Base-by-base conservation (phyloP, 306 rosid genomes). In the Calophaca sinica region DNA sequence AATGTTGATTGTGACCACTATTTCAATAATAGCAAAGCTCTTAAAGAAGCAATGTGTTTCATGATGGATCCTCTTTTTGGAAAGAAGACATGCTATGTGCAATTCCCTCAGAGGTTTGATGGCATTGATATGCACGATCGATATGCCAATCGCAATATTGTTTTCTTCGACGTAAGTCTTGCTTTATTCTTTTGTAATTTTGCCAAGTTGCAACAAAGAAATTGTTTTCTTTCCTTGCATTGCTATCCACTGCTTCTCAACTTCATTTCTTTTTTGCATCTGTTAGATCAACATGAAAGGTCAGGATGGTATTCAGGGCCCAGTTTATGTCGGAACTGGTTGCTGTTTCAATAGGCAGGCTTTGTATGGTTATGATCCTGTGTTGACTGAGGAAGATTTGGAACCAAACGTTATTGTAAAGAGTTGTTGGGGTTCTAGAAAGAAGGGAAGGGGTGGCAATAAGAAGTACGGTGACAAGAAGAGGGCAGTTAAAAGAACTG, bases 301-400 rank as follows among this genome's bases (percentile, higher is more conserved):
- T 70, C 87, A 55, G 60, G 99, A 96, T 84, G 99, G 99, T 80
- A 70, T 96, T 86, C 99, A 96, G 80, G 99, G 99, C 82, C 98
- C 99, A 8, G 98, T 92, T 81, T 96, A 96, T 79, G 99, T 96
- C 83, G 99, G 99, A 86, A 96, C 98, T 62, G 99, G 99, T 86
- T 92, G 99, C 60, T 96, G 99, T 89, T 92, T 96, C 91, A 96
- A 92, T 78, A 89, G 99, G 89, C 98, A 96, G 86, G 99, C 99
- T 72, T 54, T 96, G 52, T 96, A 96, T 81, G 99, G 99, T 70
- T 90, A 96, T 57, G 98, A 96, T 84, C 99, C 99, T 5, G 87
- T 92, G 65, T 80, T 96, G 87, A 85, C 93, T 0, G 97, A 89
- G 87, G 98, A 91, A 81, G 98, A 96, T 82, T 85, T 92, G 81